phyloP scores from a whole-genome alignment of 2,329 filamentous ascomycete genomes.

The Lojkania enalia region DNA sequence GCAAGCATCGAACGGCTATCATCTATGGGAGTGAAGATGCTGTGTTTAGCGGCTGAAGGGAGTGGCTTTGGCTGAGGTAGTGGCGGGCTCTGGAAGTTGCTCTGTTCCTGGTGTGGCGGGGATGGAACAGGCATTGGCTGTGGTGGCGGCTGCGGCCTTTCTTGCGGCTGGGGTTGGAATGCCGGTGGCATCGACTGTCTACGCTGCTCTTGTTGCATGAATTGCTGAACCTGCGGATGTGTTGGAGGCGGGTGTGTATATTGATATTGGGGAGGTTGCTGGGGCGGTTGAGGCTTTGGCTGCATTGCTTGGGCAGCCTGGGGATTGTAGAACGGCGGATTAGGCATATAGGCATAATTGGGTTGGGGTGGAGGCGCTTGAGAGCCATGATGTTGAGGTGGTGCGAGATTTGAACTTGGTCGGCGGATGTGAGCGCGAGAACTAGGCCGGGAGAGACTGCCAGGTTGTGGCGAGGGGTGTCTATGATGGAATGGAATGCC shows the following conservation, averaged over 20 bases:
- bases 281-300: conserved; percentile 38
- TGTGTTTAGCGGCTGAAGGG: conserved; percentile 70
- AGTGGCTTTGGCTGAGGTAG: conserved; percentile 67
- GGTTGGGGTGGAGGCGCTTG: conserved; percentile 65
- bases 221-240: conserved; percentile 63
- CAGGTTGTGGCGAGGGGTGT: conserved; percentile 80
- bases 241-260: conserved; percentile 49
- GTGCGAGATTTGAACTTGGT: conserved; percentile 72
- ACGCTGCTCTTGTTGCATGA: conserved; percentile 76
- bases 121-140: conserved; percentile 54
- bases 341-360: conserved; percentile 82
- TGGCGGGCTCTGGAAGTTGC: conserved; percentile 57
- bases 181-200: conserved; percentile 73
- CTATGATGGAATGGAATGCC: conserved; percentile 69
- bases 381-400: conserved; percentile 64
- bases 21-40: conserved; percentile 97
- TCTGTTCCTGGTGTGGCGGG: conserved; percentile 56
- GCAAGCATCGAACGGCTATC: conserved; percentile 86
- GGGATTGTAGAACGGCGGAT: conserved; percentile 81
- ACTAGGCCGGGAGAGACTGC: conserved; percentile 72
- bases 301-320: conserved; percentile 57
- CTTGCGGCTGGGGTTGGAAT: conserved; percentile 61
- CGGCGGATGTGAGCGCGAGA: conserved; percentile 80
- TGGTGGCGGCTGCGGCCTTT: conserved; percentile 65
- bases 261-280: conserved; percentile 48